phyloP scores from a whole-genome alignment of 2,329 filamentous ascomycete genomes.

The Fusarium sp. region DNA sequence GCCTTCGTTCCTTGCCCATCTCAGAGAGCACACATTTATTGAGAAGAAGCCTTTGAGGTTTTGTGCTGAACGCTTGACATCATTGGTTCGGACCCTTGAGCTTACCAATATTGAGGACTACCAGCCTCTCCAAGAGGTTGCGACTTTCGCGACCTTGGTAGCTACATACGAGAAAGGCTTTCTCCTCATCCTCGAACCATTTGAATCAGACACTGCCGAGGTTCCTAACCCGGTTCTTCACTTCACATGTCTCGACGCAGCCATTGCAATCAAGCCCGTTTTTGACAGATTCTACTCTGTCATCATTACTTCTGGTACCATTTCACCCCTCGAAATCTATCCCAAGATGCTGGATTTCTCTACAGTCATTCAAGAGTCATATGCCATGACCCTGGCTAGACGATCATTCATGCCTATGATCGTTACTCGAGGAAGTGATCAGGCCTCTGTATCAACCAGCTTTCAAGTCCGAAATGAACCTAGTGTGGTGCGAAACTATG shows the following conservation, averaged over 20 bases:
- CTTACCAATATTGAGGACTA: conserved; percentile 99
- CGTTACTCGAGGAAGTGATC: conserved; percentile 93
- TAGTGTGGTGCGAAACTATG: conserved; percentile 97
- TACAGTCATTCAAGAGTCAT: conserved; percentile 95
- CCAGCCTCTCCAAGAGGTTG: conserved; percentile 95
- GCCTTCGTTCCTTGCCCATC: conserved; percentile 89
- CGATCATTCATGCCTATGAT: conserved; percentile 98
- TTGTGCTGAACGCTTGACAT: conserved; percentile 94
- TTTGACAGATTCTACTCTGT: conserved; percentile 98
- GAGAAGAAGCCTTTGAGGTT: conserved; percentile 95
- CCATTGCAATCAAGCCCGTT: conserved; percentile 97
- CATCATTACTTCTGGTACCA: conserved; percentile 97
- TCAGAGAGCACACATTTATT: conserved; percentile 97
- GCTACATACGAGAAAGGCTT: conserved; percentile 98
- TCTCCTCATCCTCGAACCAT: conserved; percentile 95
- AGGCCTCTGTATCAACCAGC: conserved; percentile 90
- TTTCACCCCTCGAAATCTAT: conserved; percentile 98
- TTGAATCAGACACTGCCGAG: conserved; percentile 93
- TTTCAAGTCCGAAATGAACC: conserved; percentile 97
- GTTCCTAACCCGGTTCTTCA: conserved; percentile 98
- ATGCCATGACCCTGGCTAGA: conserved; percentile 94
- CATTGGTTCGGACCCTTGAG: conserved; percentile 92
- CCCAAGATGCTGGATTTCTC: conserved; percentile 97
- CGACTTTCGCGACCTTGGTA: conserved; percentile 94
- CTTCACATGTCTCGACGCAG: conserved; percentile 95